These are phyloP conservation scores for Diaporthe humulicola DNA, from an alignment of 2,329 filamentous ascomycete genomes.

Conservation along the genomic window DNA sequence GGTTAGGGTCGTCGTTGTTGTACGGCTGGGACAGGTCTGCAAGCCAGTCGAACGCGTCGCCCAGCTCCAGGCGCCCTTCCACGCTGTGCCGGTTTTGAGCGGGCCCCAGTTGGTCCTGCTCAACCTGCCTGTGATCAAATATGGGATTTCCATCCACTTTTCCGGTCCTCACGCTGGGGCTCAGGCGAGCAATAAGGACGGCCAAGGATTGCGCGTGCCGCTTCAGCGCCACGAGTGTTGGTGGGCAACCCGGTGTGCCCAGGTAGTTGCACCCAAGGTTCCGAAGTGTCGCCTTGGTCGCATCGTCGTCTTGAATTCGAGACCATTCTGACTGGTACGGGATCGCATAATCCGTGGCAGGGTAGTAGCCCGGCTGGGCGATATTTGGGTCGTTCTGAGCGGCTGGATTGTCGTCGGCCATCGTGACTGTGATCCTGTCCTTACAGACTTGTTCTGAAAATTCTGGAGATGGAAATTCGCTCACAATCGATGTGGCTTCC, in stretches of 20 bases:
- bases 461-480: not conserved
- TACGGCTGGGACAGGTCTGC: conserved; percentile 64
- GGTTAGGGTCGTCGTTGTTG: conserved; percentile 59
- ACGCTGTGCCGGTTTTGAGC: not conserved
- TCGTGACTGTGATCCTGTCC: conserved; percentile 8
- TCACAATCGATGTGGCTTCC: not conserved
- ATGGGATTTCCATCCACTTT: conserved; percentile 48
- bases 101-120: conserved; percentile 23
- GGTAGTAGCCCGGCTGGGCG: conserved; percentile 52
- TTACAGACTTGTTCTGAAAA: not conserved
- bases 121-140: not conserved
- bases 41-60: conserved; percentile 70
- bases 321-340: conserved; percentile 57
- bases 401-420: conserved; percentile 43
- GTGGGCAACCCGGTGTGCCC: conserved; percentile 63
- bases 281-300: conserved; percentile 51
- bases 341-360: conserved; percentile 55
- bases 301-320: conserved; percentile 48
- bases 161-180: conserved; percentile 51
- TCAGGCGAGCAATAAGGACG: conserved; percentile 64
- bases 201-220: conserved; percentile 71
- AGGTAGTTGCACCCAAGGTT: conserved; percentile 71
- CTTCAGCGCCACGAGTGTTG: conserved; percentile 70
- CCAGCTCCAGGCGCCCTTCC: conserved; percentile 43
- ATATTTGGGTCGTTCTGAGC: conserved; percentile 42